Evolutionary conservation across 306 rosid genomes (phyloP), one percentile per base, ranked within the genome.

Genomic region (Cotoneaster glaucophyllus): DNA sequence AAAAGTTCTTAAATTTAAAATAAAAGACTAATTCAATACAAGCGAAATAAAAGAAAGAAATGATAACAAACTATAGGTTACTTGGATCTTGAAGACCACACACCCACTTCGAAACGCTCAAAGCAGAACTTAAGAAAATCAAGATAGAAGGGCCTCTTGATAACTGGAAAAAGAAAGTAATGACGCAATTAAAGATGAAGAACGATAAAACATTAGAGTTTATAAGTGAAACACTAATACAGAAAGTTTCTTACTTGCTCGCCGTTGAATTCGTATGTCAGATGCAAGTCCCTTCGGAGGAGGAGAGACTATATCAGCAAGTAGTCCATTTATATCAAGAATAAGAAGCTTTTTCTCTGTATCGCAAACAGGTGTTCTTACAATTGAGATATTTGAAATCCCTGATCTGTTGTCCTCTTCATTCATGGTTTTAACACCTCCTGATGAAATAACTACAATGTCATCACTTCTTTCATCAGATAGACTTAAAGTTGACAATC

Each of bases 111-210:
- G 86, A 94, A 94, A 11, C 78, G 85, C 83, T 92, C 88, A 29
- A 94, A 94, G 93, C 98, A 94, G 83, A 92, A 94, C 69, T 82
- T 75, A 54, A 91, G 86, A 79, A 94, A 94, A 81, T 92, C 96
- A 22, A 52, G 41, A 84, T 66, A 94, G 83, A 74, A 89, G 57
- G 98, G 97, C 73, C 97, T 94, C 83, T 84, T 88, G 88, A 88
- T 90, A 78, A 92, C 98, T 94, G 91, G 75, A 90, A 79, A 34
- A 50, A 78, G 50, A 70, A 58, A 78, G 82, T 54, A 80, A 74
- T 11, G 39, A 11, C 17, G 18, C 67, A 72, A 56, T 87, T 72
- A 81, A 73, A 61, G 50, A 26, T n/a, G 57, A 73, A 72, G 45
- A 12, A 66, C 39, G 73, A 63, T 24, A 11, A 39, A 32, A 68